These are phyloP conservation scores for Phytomonas serpens DNA, from an alignment of 208 protist genomes.

Conservation along the genomic window DNA sequence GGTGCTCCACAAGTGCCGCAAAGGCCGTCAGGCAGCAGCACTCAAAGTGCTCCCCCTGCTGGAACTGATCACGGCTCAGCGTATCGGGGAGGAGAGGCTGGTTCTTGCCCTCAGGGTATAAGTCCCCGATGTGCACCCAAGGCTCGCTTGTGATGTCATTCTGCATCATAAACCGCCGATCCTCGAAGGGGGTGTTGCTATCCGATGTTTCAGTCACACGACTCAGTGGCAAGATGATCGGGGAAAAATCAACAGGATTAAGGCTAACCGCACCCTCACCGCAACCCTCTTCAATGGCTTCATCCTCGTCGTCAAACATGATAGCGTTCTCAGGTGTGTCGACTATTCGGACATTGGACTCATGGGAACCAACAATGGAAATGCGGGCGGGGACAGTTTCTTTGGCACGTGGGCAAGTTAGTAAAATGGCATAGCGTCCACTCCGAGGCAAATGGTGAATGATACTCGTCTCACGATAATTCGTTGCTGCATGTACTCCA, in stretches of 20 bases:
- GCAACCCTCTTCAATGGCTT: constrained; percentile 52
- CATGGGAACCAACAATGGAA: constrained; percentile 29
- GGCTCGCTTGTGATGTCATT: constrained; percentile 32
- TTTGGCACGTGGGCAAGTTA: constrained; percentile 59
- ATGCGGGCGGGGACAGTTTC: constrained; percentile 42
- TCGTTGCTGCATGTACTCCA: constrained; percentile 64
- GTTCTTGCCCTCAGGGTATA: constrained; percentile 47
- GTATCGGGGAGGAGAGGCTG: constrained; percentile 50
- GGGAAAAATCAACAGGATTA: constrained; percentile 49
- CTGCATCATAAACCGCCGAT: constrained; percentile 40
- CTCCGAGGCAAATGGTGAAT: constrained; percentile 38
- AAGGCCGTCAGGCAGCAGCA: constrained; percentile 74
- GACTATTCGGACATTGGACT: constrained; percentile 48
- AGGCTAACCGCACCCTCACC: constrained; percentile 17
- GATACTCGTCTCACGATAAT: constrained; percentile 77
- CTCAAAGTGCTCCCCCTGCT: constrained; percentile 74
- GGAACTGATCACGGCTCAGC: constrained; percentile 62
- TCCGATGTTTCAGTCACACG: constrained; percentile 31
- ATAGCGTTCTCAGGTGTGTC: constrained; percentile 48
- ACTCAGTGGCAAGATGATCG: constrained; percentile 22
- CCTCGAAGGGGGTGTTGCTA: constrained; percentile 41
- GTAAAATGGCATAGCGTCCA: constrained; percentile 57
- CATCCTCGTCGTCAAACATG: constrained; percentile 68
- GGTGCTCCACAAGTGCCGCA: constrained; percentile 37
- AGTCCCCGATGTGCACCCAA: constrained; percentile 55